A percentile compares a stretch with the other conserved stretches of the same genome.
These are phyloP conservation scores for Plicaturopsis crispa DNA, from an alignment of 768 basidiomycete genomes.

Conservation along the genomic window DNA sequence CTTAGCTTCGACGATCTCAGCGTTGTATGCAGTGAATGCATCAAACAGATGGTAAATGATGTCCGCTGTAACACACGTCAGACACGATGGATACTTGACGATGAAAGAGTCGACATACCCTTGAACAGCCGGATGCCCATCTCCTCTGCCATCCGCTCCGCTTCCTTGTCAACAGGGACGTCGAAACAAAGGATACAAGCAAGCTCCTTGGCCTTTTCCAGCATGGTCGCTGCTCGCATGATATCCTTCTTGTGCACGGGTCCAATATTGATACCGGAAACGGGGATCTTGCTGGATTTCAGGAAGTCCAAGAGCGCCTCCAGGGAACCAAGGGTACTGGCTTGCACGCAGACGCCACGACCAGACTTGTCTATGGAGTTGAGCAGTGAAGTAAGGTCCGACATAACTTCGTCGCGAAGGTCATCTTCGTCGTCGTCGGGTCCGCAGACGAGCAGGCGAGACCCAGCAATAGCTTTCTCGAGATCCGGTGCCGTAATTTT, in stretches of 20 bases:
- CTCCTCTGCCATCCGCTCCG: constrained; percentile 86
- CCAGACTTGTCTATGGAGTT: constrained; percentile 92
- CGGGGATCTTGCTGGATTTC: constrained; percentile 91
- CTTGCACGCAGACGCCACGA: constrained; percentile 96
- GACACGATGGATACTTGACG: constrained; percentile 2
- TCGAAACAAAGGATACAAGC: constrained; percentile 97
- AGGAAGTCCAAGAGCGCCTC: constrained; percentile 97
- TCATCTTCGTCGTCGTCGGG: constrained; percentile 98
- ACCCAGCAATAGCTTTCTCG: constrained; percentile 97
- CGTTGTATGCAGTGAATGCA: constrained; percentile 90
- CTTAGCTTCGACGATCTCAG: constrained; percentile 88
- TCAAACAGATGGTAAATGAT: constrained; percentile 99
- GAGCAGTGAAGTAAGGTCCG: constrained; percentile 81
- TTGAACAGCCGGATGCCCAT: constrained; percentile 93
- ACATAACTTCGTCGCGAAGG: constrained; percentile 92
- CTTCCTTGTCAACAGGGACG: constrained; percentile 89
- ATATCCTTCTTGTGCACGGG: constrained; percentile 95
- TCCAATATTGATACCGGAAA: constrained; percentile 95
- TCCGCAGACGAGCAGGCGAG: constrained; percentile 83
- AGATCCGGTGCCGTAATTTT: constrained; percentile 93
- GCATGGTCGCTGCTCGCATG: constrained; percentile 87
- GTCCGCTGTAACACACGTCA: constrained; percentile 53
- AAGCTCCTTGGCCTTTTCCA: constrained; percentile 93
- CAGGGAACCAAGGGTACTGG: constrained; percentile 92
- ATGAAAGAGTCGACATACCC: too few relatives aligned